A percentile compares a stretch with the other conserved stretches of the same genome.
Evolutionary conservation across 345 rosid genomes (phyloP).

Genomic region (Bruguiera gymnorhiza): DNA sequence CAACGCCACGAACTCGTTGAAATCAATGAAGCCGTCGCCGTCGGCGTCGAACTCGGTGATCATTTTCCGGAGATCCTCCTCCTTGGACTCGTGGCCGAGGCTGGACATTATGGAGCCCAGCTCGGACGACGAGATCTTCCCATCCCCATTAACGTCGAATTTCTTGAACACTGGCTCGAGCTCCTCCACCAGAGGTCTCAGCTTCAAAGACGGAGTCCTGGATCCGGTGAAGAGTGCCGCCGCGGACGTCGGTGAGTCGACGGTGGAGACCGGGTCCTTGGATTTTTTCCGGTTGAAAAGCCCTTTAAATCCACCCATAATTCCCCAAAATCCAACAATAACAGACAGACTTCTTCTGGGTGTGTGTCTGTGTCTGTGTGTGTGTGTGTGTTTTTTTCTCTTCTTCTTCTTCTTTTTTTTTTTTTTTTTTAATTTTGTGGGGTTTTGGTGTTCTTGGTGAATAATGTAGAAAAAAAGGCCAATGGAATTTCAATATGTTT

Average conservation of each 20-base stretch:
- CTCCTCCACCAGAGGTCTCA: slow-evolving; percentile 8
- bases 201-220: background rate
- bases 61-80: slow-evolving; percentile 50
- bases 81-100: slow-evolving; percentile 60
- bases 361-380: too few species aligned
- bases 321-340: too few species aligned
- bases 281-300: slow-evolving; percentile 18
- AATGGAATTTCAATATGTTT: too few species aligned
- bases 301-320: slow-evolving; percentile 12
- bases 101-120: slow-evolving; percentile 67
- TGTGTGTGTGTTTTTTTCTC: too few species aligned
- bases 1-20: slow-evolving; percentile 68
- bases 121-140: slow-evolving; percentile 85
- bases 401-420: too few species aligned
- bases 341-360: too few species aligned
- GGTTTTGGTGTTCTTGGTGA: too few species aligned
- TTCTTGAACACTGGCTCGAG: slow-evolving; percentile 55
- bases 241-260: background rate
- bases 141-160: slow-evolving; percentile 84
- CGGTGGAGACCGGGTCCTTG: slow-evolving; percentile 11
- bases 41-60: slow-evolving; percentile 57
- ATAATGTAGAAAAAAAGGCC: too few species aligned
- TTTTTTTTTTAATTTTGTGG: too few species aligned
- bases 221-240: background rate
- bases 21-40: slow-evolving; percentile 70